These are phyloP conservation scores for Trypanosoma avium DNA, from an alignment of 208 protist species.

Conservation along the genomic window DNA sequence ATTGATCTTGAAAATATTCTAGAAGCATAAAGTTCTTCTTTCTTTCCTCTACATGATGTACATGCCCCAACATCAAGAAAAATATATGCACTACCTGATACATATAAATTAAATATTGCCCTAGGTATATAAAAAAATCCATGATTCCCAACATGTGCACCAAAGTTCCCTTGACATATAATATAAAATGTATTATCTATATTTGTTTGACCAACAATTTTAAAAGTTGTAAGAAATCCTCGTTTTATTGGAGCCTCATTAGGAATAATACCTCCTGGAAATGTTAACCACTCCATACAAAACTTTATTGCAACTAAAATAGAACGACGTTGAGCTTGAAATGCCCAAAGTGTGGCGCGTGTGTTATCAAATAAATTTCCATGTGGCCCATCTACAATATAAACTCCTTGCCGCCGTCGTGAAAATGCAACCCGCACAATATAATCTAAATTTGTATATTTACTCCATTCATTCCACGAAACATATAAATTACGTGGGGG, in stretches of 20 bases:
- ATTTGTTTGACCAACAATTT: slow-evolving; percentile 67
- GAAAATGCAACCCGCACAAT: slow-evolving; percentile 61
- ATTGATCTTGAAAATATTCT: slow-evolving; percentile 8
- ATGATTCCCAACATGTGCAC: slow-evolving; percentile 36
- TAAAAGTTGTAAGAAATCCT: slow-evolving; percentile 73
- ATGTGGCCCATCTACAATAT: slow-evolving; percentile 64
- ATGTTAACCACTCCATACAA: slow-evolving; percentile 52
- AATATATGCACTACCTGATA: slow-evolving; percentile 44
- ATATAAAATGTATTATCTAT: slow-evolving; percentile 59
- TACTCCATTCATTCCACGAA: slow-evolving; percentile 50
- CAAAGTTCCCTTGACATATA: slow-evolving; percentile 81
- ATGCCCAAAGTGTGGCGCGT: slow-evolving; percentile 69
- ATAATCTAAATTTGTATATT: slow-evolving; percentile 28
- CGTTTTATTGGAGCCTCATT: slow-evolving; percentile 25
- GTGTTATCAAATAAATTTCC: slow-evolving; percentile 78
- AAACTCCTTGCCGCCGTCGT: slow-evolving; percentile 51
- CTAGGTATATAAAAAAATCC: slow-evolving; percentile 73
- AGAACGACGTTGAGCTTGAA: slow-evolving; percentile 56
- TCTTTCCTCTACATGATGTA: slow-evolving; percentile 6
- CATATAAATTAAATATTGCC: slow-evolving; percentile 54
- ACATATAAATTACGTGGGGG: slow-evolving; percentile 31
- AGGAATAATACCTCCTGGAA: slow-evolving; percentile 56
- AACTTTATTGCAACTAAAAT: slow-evolving; percentile 71
- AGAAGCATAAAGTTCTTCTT: slow-evolving; percentile 10
- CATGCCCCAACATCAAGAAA: slow-evolving; percentile 48